Base-by-base conservation (phyloP, 768 basidiomycete species). In the Melanogaster broomeanus region DNA sequence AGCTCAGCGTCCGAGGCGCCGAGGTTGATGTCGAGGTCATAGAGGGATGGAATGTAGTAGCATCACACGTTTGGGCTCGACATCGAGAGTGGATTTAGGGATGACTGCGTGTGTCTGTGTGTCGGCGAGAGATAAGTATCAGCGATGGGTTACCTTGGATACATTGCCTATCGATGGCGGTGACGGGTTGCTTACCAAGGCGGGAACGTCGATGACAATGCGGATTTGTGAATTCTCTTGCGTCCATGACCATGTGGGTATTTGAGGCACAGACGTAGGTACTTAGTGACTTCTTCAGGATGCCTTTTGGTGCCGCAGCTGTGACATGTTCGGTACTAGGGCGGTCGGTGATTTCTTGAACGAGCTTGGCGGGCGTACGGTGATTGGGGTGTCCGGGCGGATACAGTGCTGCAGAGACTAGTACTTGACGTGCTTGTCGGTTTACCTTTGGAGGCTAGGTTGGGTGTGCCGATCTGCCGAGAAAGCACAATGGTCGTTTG, bases 381-480 rank as follows among this genome's bases (percentile, higher is more conserved):
- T 49, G 59, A 38, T 62, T 54, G 6, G 48, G 56, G 49, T 60
- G 67, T 18, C 50, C 59, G 6, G 58, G 58, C 2, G 67, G 63
- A 49, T 72, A 73, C 19, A 82, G 67, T 5, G 70, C 58, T 18
- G 73, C 58, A 5, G 86, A 85, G 22, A 91, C 73, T 37, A 73
- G 63, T 2, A 83, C 83, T 12, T 76, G 78, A 30, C 88, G 82
- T 13, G 82, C 76, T 24, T 63, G 61, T 2, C n/a, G 85, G 78
- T 59, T 76, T 79, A n/a, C 90, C 90, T 65, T 92, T 93, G 46
- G 83, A 83, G 3, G 78, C 69, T 46, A 93, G 88, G 66, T 92
- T 93, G 6, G 90, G 90, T 0, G 80, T 86, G 21, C 78, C 78
- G 53, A 92, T 82, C 42, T 81, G 75, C 21, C 88, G 80, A 1